Base-by-base conservation (phyloP, 2,329 filamentous ascomycete genomes). In the Westerdykella ornata region DNA sequence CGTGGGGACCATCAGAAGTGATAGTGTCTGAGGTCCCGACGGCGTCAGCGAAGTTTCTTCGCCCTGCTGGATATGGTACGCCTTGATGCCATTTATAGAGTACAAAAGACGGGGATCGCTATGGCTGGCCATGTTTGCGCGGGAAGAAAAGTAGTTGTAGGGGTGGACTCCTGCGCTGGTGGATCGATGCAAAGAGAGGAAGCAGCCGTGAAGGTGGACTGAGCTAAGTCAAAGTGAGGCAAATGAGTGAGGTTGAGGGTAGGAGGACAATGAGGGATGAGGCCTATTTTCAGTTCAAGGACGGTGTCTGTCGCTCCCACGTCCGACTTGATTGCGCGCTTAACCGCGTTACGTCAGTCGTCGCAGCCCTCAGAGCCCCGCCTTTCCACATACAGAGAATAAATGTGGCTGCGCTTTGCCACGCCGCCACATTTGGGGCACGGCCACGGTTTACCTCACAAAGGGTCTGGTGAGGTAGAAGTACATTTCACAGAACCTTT, bases 1-100 rank as follows among this genome's bases (percentile, higher is more conserved):
- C 3, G 90, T 96, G 5, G 90, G 90, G 14, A 97, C 90, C 90
- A 97, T 97, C 56, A 97, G 71, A 42, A 97, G 75, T 16, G 90
- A 95, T 40, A 98, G 75, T 0, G 89, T 96, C 70, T 96, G 88
- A 14, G 88, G 84, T 2, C 89, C 88, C 2, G 85, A 84, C 1
- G 85, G 81, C 12, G 88, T 97, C 57, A 98, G 80, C 12, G 80
- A 77, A 42, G 83, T 73, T 68, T 97, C 89, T 53, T 83, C 78
- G 66, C 92, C 90, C 76, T 94, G 80, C 65, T 88, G 80, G 46
- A 97, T 81, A 63, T 96, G 88, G 70, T 88, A 95, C 50, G 90
- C 92, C 51, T 82, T 83, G 59, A 98, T 90, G 71, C 88, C 88
- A 52, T 83, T 81, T 63, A 97, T 70, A 19, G 72, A 70, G 58